Evolutionary conservation across 2,329 filamentous ascomycete species (phyloP).

Genomic region (Rutstroemia sp.): DNA sequence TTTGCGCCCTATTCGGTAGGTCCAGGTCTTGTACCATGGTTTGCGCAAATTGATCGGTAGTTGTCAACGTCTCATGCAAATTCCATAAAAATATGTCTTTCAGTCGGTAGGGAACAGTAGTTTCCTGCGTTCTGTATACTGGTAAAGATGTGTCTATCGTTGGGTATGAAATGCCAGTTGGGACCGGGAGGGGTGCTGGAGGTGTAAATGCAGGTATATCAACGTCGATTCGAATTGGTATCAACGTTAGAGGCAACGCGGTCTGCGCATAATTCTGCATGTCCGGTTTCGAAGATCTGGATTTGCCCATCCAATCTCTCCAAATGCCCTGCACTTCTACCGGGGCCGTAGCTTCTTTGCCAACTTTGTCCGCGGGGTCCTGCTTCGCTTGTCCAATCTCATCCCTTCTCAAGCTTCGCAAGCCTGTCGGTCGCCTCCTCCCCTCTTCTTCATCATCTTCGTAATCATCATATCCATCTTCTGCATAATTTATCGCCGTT

Average conservation of each 20-base stretch:
- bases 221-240: conserved; percentile 93
- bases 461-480: conserved; percentile 86
- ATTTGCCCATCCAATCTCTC: conserved; percentile 90
- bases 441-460: conserved; percentile 70
- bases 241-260: conserved; percentile 77
- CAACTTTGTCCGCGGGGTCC: conserved; percentile 66
- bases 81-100: conserved; percentile 99
- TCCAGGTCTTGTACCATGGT: conserved; percentile 88
- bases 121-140: conserved; percentile 72
- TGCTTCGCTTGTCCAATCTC: conserved; percentile 57
- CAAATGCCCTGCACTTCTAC: conserved; percentile 86
- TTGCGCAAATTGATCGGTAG: conserved; percentile 92
- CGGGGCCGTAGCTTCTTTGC: conserved; percentile 72
- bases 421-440: conserved; percentile 63
- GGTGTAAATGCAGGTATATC: conserved; percentile 77
- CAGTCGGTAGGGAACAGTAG: conserved; percentile 76
- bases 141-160: conserved; percentile 65
- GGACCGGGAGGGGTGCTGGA: conserved; percentile 55
- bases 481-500: conserved; percentile 94
- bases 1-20: conserved; percentile 63
- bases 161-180: conserved; percentile 48
- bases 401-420: conserved; percentile 75
- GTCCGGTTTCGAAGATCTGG: conserved; percentile 46
- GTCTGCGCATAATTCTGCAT: conserved; percentile 58
- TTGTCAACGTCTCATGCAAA: conserved; percentile 86